Percentiles rank a stretch among this genome's conserved stretches.
phyloP scores from a whole-genome alignment of 176 grass and related monocot genomes.

The Raddia guianensis region DNA sequence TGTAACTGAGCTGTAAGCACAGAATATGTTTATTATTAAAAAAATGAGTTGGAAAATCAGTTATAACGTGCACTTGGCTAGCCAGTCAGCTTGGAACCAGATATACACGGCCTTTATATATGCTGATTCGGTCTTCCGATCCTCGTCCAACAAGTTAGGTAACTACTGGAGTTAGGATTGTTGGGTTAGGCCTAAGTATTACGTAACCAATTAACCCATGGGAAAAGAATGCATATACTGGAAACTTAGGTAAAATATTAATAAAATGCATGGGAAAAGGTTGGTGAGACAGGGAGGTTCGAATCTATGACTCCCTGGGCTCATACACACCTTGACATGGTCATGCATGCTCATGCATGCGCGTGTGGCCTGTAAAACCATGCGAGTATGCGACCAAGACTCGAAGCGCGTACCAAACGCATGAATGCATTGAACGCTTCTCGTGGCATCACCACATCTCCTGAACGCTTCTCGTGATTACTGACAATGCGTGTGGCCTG shows the following conservation, averaged over 20 bases:
- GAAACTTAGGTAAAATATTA: too few relatives aligned
- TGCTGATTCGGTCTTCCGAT: neutral
- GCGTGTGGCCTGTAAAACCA: neutral
- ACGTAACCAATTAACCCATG: too few relatives aligned
- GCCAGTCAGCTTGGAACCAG: too few relatives aligned
- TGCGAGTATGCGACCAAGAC: slow-evolving; percentile 6
- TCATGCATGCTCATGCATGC: neutral
- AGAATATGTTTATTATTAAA: too few relatives aligned
- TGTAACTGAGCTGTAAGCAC: too few relatives aligned
- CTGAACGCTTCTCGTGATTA: too few relatives aligned
- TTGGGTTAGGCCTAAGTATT: neutral
- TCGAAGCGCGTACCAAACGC: slow-evolving; percentile 8
- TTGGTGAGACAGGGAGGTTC: neutral
- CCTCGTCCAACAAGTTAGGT: neutral
- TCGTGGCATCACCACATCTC: neutral
- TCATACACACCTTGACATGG: slow-evolving; percentile 32
- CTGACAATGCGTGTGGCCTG: too few relatives aligned
- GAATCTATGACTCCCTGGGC: slow-evolving; percentile 10
- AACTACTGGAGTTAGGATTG: neutral
- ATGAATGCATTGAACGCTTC: too few relatives aligned
- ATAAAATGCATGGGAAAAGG: neutral
- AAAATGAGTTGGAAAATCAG: too few relatives aligned
- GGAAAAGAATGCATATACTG: too few relatives aligned
- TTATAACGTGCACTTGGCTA: too few relatives aligned
- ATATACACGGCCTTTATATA: too few relatives aligned